Evolutionary conservation across 2,329 filamentous ascomycete species (phyloP).

Genomic region (Microcyclospora tardicrescens): DNA sequence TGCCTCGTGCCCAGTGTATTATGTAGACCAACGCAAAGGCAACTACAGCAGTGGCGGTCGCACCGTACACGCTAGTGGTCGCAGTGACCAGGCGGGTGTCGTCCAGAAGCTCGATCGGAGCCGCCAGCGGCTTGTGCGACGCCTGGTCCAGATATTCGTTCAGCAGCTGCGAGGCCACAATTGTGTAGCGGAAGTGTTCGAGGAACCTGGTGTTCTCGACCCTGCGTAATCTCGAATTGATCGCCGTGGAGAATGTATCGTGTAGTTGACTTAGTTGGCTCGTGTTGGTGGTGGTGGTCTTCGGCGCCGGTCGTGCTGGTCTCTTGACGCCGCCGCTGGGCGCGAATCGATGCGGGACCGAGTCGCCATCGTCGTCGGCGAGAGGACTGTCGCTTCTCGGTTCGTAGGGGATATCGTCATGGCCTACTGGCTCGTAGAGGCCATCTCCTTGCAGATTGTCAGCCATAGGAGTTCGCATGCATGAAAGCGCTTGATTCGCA

Average conservation of each 20-base stretch:
- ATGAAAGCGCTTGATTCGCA: conserved; percentile 6
- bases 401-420: conserved; percentile 7
- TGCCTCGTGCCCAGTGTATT: conserved; percentile 55
- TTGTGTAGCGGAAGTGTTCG: conserved; percentile 84
- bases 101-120: conserved; percentile 8
- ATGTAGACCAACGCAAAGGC: conserved; percentile 54
- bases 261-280: conserved; percentile 28
- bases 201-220: conserved; percentile 75
- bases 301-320: conserved; percentile 4
- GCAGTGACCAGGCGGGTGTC: conserved; percentile 14
- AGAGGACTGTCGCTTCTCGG: not conserved
- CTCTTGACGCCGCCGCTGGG: not conserved
- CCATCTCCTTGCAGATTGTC: conserved; percentile 17
- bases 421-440: conserved; percentile 23
- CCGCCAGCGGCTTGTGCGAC: conserved; percentile 22
- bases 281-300: conserved; percentile 4
- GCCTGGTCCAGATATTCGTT: conserved; percentile 47
- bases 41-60: conserved; percentile 48
- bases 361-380: conserved; percentile 1
- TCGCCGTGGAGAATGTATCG: conserved; percentile 41
- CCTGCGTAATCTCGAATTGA: conserved; percentile 60
- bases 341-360: not conserved
- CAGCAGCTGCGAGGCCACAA: conserved; percentile 81
- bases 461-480: conserved; percentile 1
- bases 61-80: conserved; percentile 49